phyloP scores from a whole-genome alignment of 2,329 filamentous ascomycete genomes.

The Fusarium sp. region DNA sequence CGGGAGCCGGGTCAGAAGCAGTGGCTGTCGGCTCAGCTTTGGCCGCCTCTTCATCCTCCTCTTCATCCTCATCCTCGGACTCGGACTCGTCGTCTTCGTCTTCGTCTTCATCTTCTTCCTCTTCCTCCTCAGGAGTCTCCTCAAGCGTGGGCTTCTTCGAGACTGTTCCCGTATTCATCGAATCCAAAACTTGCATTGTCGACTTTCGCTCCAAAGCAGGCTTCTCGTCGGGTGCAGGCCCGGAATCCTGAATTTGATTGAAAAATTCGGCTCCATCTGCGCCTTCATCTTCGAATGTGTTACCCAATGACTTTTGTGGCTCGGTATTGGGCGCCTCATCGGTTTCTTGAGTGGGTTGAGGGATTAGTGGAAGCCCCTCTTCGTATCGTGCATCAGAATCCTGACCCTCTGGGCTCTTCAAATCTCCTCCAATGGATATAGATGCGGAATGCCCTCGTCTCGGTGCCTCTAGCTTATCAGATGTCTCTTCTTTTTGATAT shows the following conservation, averaged over 20 bases:
- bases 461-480: constrained; percentile 23
- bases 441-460: constrained; percentile 48
- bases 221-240: constrained; percentile 32
- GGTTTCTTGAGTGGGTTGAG: constrained; percentile 47
- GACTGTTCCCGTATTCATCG: constrained; percentile 57
- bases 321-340: constrained; percentile 31
- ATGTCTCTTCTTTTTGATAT: constrained; percentile 42
- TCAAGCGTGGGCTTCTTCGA: constrained; percentile 52
- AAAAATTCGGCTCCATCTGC: constrained; percentile 76
- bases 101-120: constrained; percentile 7
- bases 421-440: constrained; percentile 61
- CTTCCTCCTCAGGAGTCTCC: constrained; percentile 50
- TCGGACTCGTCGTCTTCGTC: background rate
- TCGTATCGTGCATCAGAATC: constrained; percentile 74
- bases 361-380: constrained; percentile 77
- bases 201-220: constrained; percentile 74
- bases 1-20: constrained; percentile 45
- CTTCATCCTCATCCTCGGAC: background rate
- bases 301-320: constrained; percentile 39
- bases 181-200: constrained; percentile 75
- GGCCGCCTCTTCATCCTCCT: constrained; percentile 36
- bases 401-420: constrained; percentile 59
- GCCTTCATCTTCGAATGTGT: constrained; percentile 61
- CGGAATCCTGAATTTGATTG: constrained; percentile 60
- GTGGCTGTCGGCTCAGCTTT: constrained; percentile 19